Evolutionary conservation across 2,329 filamentous ascomycete genomes (phyloP).

Genomic region (Aspergillus cejpii): DNA sequence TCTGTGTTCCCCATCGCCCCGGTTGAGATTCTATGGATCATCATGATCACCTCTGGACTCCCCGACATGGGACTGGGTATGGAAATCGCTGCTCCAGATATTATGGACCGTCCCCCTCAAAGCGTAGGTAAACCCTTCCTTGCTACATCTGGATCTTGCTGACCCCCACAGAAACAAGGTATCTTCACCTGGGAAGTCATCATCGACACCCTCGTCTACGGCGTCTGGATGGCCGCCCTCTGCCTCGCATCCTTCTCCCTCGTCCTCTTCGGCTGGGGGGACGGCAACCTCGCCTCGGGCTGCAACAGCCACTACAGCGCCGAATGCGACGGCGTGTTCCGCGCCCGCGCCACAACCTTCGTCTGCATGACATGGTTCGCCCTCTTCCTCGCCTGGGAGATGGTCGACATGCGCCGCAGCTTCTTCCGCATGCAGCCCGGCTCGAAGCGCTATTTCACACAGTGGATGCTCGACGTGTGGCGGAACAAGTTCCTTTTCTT

Average conservation of each 20-base stretch:
- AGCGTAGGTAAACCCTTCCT: slow-evolving; percentile 26
- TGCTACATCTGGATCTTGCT: slow-evolving; percentile 4
- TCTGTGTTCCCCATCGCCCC: slow-evolving; percentile 83
- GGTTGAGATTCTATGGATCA: slow-evolving; percentile 87
- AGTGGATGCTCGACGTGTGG: slow-evolving; percentile 64
- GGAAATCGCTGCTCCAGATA: slow-evolving; percentile 65
- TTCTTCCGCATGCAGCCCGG: slow-evolving; percentile 69
- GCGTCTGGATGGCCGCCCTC: slow-evolving; percentile 67
- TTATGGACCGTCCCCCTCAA: slow-evolving; percentile 75
- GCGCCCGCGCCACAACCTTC: slow-evolving; percentile 66
- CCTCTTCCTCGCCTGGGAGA: slow-evolving; percentile 72
- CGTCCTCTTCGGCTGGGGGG: slow-evolving; percentile 57
- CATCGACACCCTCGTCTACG: slow-evolving; percentile 73
- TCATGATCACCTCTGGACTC: slow-evolving; percentile 83
- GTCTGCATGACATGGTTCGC: slow-evolving; percentile 70
- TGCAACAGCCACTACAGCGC: slow-evolving; percentile 56
- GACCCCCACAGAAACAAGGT: slow-evolving; percentile 46
- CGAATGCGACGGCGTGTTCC: slow-evolving; percentile 59
- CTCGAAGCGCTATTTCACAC: slow-evolving; percentile 54
- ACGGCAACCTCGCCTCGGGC: slow-evolving; percentile 51
- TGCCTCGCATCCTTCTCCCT: slow-evolving; percentile 58
- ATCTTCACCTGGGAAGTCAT: slow-evolving; percentile 74
- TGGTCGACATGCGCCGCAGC: slow-evolving; percentile 63
- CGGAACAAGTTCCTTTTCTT: slow-evolving; percentile 66
- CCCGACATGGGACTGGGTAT: slow-evolving; percentile 84